Evolutionary conservation across 192 early-diverging fungal species (phyloP), one percentile per base, ranked within the genome.

Genomic region (Spinellus fusiger): DNA sequence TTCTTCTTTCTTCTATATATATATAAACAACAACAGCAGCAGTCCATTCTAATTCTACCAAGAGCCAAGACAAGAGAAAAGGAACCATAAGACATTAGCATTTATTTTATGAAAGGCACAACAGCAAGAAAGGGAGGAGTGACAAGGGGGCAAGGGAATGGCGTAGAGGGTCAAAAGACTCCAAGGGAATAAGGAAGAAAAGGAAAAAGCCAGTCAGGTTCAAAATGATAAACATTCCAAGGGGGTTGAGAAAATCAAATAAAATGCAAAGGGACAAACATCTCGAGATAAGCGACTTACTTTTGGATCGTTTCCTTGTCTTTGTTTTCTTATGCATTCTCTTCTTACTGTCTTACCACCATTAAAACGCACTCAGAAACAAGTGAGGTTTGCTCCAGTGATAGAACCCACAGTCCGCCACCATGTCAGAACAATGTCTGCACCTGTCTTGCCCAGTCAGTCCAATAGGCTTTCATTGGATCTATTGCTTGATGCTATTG

Each of bases 401-500:
- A 5, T 13, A 29, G 49, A 61, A 35, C 44, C 44, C 7, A 28
- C 27, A 10, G 25, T 12, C 6, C 48, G 59, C 18, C 18, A 61
- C 2, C 59, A 61, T 51, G 40, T 32, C 49, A 47, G 59, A 22
- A 61, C 59, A 7, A 35, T 29, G 12, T 61, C 59, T 9, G 31
- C 51, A 16, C 59, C 49, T 27, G 13, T 51, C 6, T 34, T 61
- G 1, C 59, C 59, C 22, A 61, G 59, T 33, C 34, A 50, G 22
- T 16, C 49, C 4, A 33, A 49, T 29, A 58, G 25, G 20, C 35
- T 58, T 29, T 60, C 64, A 22, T 54, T 66, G 56, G 58, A 59
- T 54, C 49, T 59, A 22, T 53, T 66, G 16, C 32, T 66, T 28
- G 58, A 66, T 48, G 64, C 64, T 26, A 66, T 66, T 48, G 64